Percentiles rank a stretch among this genome's conserved stretches.
Conservation (phyloP, 805 yeast species). For the Wickerhamiella sorbophila region DNA sequence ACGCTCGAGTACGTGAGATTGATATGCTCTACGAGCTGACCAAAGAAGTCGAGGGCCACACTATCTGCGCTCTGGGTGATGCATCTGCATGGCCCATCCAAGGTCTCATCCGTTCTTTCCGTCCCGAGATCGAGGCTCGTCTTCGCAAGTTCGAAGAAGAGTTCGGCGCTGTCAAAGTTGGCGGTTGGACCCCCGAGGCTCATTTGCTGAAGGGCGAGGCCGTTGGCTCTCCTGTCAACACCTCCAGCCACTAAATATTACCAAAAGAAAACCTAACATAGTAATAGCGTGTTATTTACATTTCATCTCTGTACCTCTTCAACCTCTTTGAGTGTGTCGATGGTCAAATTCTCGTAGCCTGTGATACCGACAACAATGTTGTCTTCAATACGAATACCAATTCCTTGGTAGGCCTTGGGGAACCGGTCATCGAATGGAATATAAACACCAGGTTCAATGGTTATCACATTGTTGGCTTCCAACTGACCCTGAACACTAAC, state of each 20-base stretch:
- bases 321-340: constrained; percentile 76
- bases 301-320: constrained; percentile 47
- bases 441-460: constrained; percentile 93
- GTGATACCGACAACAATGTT: constrained; percentile 71
- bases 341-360: constrained; percentile 47
- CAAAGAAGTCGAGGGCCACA: constrained; percentile 80
- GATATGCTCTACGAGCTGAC: constrained; percentile 75
- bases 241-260: constrained; percentile 11
- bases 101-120: constrained; percentile 72
- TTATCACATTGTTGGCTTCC: constrained; percentile 63
- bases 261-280: background rate
- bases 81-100: constrained; percentile 93
- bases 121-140: constrained; percentile 69
- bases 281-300: background rate
- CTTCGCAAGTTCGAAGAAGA: constrained; percentile 44
- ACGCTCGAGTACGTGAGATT: constrained; percentile 67
- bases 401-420: constrained; percentile 71
- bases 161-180: constrained; percentile 40
- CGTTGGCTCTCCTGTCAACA: constrained; percentile 29
- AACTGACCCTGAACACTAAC: constrained; percentile 23
- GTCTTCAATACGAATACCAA: constrained; percentile 92
- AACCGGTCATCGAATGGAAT: constrained; percentile 57
- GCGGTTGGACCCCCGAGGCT: constrained; percentile 66
- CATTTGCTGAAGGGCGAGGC: constrained; percentile 49
- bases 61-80: constrained; percentile 84